Conservation (phyloP, 2,329 filamentous ascomycete species). For the Sphaceloma murrayae region DNA sequence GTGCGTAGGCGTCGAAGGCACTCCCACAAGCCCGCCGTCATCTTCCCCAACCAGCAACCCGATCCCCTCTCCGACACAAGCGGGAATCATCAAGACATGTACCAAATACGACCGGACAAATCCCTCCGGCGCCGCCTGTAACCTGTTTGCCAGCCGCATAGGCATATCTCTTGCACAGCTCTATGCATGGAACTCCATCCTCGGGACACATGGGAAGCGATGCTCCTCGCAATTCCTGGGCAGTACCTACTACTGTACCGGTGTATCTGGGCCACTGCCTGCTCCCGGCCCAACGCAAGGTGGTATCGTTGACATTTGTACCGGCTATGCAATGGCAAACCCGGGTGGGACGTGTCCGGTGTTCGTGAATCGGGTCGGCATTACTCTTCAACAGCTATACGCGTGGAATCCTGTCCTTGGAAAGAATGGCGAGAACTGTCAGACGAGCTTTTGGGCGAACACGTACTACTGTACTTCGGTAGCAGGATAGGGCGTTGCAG, state of each 20-base stretch:
- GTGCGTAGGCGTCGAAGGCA: background rate
- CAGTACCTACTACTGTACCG: constrained; percentile 18
- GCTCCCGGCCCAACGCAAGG: constrained; percentile 22
- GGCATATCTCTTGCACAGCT: constrained; percentile 17
- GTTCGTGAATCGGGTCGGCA: constrained; percentile 24
- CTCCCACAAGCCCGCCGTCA: background rate
- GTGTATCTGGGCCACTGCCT: background rate
- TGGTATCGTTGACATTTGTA: constrained; percentile 24
- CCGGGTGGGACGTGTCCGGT: constrained; percentile 24
- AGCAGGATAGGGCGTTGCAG: too few species aligned
- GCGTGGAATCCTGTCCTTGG: constrained; percentile 27
- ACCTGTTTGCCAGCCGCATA: constrained; percentile 21
- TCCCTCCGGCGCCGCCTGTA: constrained; percentile 25
- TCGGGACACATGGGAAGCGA: constrained; percentile 19
- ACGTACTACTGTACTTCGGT: constrained; percentile 18
- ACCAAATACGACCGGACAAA: constrained; percentile 24
- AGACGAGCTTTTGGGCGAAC: constrained; percentile 19
- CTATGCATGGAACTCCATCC: constrained; percentile 19
- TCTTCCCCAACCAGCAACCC: background rate
- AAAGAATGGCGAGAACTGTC: constrained; percentile 19
- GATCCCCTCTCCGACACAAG: constrained; percentile 17
- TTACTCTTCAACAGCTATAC: constrained; percentile 24
- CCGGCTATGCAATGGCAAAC: constrained; percentile 23
- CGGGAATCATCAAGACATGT: constrained; percentile 24
- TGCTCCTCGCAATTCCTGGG: constrained; percentile 17